Base-by-base conservation (phyloP, 495 filamentous ascomycete species). In the Xylaria curta region DNA sequence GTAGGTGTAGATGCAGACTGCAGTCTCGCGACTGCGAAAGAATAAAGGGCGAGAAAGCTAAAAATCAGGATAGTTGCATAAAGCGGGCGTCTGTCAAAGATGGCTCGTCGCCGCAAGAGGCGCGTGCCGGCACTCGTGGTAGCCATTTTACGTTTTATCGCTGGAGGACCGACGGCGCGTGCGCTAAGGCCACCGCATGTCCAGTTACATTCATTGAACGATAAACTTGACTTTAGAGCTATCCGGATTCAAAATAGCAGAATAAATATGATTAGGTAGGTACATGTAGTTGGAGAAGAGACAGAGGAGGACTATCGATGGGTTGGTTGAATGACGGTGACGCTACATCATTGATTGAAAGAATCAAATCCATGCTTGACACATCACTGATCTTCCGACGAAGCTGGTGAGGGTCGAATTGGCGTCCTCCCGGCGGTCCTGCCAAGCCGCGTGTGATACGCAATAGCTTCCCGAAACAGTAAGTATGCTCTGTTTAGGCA, bases 11-110 rank as follows among this genome's bases (percentile, higher is more conserved):
- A 36, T 24, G 40, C 64, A 40, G 51, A 17, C 28, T 61, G 26
- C 31, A 71, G 53, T 13, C 71, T 71, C 5, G 69, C 73, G 21
- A 77, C 56, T 42, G 81, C 72, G 36, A 82, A 69, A 3, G 81
- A 74, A 47, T 78, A 82, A 9, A 79, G 73, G 21, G 80, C 74
- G 65, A 86, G 73, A 21, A 82, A 54, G 51, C 76, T 77, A 62
- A 86, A 61, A 60, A 85, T 68, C 21, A 82, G 54, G 19, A 79
- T 59, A 0, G 78, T 79, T 5, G 77, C 75, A 62, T 83, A 80
- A 33, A 82, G 82, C 1, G 83, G 84, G 54, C 82, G 78, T 58
- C 75, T 76, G 76, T 76, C 82, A 71, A 76, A 44, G 33, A 40
- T 46, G 65, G 65, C 69, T 70, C 56, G 70, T 44, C 59, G 68